Percentiles rank a stretch among this genome's conserved stretches.
phyloP scores from a whole-genome alignment of 441 rosid species.

The Syzygium malaccense region DNA sequence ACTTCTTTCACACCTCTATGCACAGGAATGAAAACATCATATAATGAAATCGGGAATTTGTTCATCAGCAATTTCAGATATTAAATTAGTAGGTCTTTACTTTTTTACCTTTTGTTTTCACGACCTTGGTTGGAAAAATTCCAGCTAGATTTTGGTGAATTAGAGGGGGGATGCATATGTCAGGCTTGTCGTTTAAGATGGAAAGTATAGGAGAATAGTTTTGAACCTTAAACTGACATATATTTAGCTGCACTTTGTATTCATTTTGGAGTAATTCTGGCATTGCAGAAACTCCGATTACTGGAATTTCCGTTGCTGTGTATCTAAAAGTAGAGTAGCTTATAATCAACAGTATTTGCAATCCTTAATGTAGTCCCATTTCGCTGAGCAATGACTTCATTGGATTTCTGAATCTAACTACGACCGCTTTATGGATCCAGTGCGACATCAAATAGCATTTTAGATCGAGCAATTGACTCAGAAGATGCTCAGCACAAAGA shows the following conservation, averaged over 20 bases:
- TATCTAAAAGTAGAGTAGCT: neutral
- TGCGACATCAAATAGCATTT: conserved; percentile 88
- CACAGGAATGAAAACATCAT: neutral
- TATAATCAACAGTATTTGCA: neutral
- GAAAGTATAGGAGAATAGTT: neutral
- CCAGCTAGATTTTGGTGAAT: neutral
- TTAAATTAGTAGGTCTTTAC: neutral
- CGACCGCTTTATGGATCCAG: conserved; percentile 30
- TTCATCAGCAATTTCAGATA: neutral
- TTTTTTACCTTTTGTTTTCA: neutral
- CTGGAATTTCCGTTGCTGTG: neutral
- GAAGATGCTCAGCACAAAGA: conserved; percentile 93
- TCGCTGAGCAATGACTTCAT: neutral
- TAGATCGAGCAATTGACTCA: conserved; percentile 94
- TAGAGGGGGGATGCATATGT: neutral
- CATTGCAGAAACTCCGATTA: neutral
- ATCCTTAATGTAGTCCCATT: neutral
- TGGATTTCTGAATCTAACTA: neutral
- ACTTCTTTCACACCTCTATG: neutral
- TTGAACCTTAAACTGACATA: neutral
- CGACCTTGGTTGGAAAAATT: neutral
- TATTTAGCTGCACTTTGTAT: neutral
- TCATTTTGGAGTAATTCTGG: neutral
- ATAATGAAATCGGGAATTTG: neutral
- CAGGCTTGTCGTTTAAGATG: neutral